Percentiles rank a stretch among this genome's conserved stretches.
phyloP scores from a whole-genome alignment of 306 rosid species.

The Oxytropis ochrocephala region DNA sequence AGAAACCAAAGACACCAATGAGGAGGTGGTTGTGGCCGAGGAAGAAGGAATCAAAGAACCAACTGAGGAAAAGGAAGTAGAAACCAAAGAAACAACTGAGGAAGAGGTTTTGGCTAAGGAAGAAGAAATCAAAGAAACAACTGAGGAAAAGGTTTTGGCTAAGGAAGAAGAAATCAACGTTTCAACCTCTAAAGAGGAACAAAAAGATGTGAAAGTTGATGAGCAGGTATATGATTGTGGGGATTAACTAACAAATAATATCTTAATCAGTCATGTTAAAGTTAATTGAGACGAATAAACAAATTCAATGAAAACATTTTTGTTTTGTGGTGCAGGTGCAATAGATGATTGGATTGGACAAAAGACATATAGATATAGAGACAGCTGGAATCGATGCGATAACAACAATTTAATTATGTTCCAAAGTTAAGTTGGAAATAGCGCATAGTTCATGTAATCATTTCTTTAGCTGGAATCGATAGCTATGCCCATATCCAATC shows the following conservation, averaged over 20 bases:
- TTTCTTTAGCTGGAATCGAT: no score
- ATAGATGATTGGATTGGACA: background rate
- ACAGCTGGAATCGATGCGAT: background rate
- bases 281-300: background rate
- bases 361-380: background rate
- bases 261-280: background rate
- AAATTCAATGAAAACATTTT: background rate
- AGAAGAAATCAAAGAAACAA: background rate
- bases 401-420: background rate
- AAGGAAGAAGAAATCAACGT: constrained; percentile 17
- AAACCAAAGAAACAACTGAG: background rate
- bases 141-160: background rate
- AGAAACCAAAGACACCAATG: background rate
- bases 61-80: background rate
- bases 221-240: constrained; percentile 14
- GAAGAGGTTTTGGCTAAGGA: constrained; percentile 8
- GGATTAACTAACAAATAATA: background rate
- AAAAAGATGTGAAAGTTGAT: constrained; percentile 12
- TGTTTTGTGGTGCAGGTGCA: constrained; percentile 12
- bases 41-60: background rate
- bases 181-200: constrained; percentile 25
- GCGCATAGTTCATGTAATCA: no score
- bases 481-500: no score
- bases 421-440: background rate
- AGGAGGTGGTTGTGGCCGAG: background rate